Conservation (phyloP, 352 stramenopile species). For the Saprolegnia parasitica region DNA sequence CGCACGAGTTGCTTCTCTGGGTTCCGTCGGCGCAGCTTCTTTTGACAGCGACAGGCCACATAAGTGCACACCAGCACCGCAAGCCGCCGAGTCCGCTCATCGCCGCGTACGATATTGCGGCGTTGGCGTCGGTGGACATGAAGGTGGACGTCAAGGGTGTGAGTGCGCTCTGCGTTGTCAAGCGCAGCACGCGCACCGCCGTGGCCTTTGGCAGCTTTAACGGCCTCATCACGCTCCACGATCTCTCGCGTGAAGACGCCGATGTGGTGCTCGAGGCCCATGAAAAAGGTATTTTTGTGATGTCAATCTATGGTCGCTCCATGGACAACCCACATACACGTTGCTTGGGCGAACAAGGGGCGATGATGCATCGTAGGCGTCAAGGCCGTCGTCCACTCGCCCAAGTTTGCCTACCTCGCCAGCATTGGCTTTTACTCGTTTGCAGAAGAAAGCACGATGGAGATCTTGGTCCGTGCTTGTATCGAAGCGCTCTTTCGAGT, state of each 20-base stretch:
- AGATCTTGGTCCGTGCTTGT: slow-evolving; percentile 41
- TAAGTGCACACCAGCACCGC: neutral
- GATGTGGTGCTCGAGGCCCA: slow-evolving; percentile 16
- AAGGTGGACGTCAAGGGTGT: slow-evolving; percentile 12
- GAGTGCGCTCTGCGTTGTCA: slow-evolving; percentile 2
- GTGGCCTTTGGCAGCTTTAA: slow-evolving; percentile 3
- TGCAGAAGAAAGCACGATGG: slow-evolving; percentile 55
- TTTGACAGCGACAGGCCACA: slow-evolving; percentile 29
- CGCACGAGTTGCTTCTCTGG: slow-evolving; percentile 58
- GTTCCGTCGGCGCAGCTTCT: slow-evolving; percentile 49
- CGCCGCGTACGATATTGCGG: slow-evolving; percentile 11
- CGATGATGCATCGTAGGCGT: slow-evolving; percentile 40
- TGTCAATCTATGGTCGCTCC: no score
- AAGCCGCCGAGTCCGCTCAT: slow-evolving; percentile 2
- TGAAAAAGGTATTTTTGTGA: slow-evolving; percentile 14
- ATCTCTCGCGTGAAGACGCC: neutral
- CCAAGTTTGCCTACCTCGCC: slow-evolving; percentile 45
- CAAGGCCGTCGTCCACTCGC: slow-evolving; percentile 46
- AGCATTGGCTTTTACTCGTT: slow-evolving; percentile 59
- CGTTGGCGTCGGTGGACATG: neutral
- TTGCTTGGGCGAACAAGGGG: no score
- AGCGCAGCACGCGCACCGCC: slow-evolving; percentile 3
- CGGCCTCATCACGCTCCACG: slow-evolving; percentile 20
- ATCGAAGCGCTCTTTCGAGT: neutral
- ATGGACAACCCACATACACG: no score